These are phyloP conservation scores for Paecilomyces niveus DNA, from an alignment of 2,329 filamentous ascomycete species.

Conservation along the genomic window DNA sequence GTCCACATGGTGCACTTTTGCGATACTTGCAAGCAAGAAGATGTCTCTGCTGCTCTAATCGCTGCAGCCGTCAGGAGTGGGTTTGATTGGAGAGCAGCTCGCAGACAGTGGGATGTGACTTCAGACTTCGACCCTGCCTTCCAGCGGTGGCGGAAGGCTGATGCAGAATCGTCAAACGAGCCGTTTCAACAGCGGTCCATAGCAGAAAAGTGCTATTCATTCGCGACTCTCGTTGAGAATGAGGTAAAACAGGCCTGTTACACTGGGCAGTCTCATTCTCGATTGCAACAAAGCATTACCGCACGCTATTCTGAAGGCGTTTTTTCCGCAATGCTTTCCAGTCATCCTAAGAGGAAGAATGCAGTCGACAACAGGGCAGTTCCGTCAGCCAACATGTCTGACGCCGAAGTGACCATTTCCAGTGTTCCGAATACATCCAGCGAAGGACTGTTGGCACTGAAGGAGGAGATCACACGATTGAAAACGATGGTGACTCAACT, in stretches of 20 bases:
- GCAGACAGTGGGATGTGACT: constrained; percentile 20
- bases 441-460: constrained; percentile 19
- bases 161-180: constrained; percentile 10
- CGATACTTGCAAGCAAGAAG: constrained; percentile 23
- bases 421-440: constrained; percentile 6
- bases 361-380: neutral
- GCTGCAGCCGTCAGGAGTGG: constrained; percentile 29
- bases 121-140: constrained; percentile 15
- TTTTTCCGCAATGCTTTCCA: constrained; percentile 14
- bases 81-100: constrained; percentile 21
- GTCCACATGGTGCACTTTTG: constrained; percentile 33
- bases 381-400: neutral
- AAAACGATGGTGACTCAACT: constrained; percentile 22
- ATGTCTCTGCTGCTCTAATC: constrained; percentile 25
- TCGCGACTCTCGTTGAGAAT: constrained; percentile 22
- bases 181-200: constrained; percentile 12
- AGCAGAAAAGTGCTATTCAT: constrained; percentile 27
- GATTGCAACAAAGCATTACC: constrained; percentile 13
- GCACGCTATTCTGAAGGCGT: constrained; percentile 18
- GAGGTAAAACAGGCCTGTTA: constrained; percentile 16
- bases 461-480: constrained; percentile 22
- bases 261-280: constrained; percentile 7
- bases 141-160: constrained; percentile 21
- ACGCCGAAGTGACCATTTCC: neutral
- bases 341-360: neutral